phyloP scores from a whole-genome alignment of 2,329 filamentous ascomycete genomes.

The Aspergillus pseudotamarii region DNA sequence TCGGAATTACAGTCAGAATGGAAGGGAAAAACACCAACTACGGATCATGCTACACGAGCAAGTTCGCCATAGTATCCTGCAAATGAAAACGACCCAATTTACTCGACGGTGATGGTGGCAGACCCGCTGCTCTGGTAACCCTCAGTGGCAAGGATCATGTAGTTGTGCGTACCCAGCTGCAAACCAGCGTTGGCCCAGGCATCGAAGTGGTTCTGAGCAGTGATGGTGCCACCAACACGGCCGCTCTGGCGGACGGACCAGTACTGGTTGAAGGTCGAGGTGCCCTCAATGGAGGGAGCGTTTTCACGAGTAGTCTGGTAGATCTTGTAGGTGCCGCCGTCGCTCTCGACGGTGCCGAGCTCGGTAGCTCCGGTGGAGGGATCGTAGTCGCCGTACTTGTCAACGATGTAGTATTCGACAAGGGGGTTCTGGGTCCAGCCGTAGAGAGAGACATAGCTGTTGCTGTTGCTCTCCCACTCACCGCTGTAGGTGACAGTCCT shows the following conservation, averaged over 20 bases:
- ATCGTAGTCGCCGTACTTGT: slow-evolving; percentile 39
- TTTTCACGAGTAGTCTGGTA: slow-evolving; percentile 41
- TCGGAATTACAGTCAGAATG: neutral
- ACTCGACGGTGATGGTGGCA: slow-evolving; percentile 37
- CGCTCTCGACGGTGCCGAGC: slow-evolving; percentile 40
- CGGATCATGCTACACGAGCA: neutral
- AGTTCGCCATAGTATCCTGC: neutral
- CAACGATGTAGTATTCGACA: slow-evolving; percentile 45
- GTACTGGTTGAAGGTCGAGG: slow-evolving; percentile 48
- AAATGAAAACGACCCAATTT: neutral
- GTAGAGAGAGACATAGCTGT: slow-evolving; percentile 41
- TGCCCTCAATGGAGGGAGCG: slow-evolving; percentile 44
- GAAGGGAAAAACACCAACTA: neutral
- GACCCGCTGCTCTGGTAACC: slow-evolving; percentile 46
- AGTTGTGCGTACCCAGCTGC: slow-evolving; percentile 37
- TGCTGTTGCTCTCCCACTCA: slow-evolving; percentile 32
- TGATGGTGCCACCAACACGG: slow-evolving; percentile 41
- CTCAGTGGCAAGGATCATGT: slow-evolving; percentile 47
- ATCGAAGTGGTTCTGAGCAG: slow-evolving; percentile 40
- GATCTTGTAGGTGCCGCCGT: slow-evolving; percentile 44
- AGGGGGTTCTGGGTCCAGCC: slow-evolving; percentile 45
- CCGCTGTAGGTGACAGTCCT: slow-evolving; percentile 33
- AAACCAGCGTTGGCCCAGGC: slow-evolving; percentile 38
- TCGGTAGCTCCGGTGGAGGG: slow-evolving; percentile 31
- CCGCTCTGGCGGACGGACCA: slow-evolving; percentile 44